A percentile compares a stretch with the other conserved stretches of the same genome.
phyloP scores from a whole-genome alignment of 768 basidiomycete genomes.

The Mycena crocata region DNA sequence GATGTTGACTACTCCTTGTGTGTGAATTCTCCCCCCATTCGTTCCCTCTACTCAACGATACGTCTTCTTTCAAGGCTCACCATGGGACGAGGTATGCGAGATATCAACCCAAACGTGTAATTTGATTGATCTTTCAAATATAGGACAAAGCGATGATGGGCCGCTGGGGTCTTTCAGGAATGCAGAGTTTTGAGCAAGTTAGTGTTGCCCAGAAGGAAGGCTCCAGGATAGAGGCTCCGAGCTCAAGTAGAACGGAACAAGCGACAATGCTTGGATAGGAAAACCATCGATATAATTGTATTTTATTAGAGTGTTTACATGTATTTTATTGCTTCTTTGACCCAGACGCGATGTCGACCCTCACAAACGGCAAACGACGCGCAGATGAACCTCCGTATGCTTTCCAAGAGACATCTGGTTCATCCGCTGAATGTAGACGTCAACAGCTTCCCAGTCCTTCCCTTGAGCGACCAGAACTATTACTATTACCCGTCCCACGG shows the following conservation, averaged over 20 bases:
- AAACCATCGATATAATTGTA: neutral
- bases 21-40: constrained; percentile 45
- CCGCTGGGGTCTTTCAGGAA: constrained; percentile 92
- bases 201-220: constrained; percentile 68
- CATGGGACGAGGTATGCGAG: constrained; percentile 87
- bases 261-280: constrained; percentile 11
- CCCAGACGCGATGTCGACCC: constrained; percentile 19
- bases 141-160: constrained; percentile 94
- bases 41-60: constrained; percentile 24
- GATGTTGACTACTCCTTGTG: constrained; percentile 97
- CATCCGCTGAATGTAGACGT: constrained; percentile 32
- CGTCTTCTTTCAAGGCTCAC: constrained; percentile 67
- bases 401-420: neutral
- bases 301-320: constrained; percentile 9
- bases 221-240: constrained; percentile 33
- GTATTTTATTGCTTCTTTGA: neutral
- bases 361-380: constrained; percentile 26
- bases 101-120: neutral
- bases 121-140: constrained; percentile 23
- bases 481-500: constrained; percentile 91
- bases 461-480: constrained; percentile 77
- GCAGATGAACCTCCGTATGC: constrained; percentile 25
- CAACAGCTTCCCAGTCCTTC: constrained; percentile 53
- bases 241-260: neutral
- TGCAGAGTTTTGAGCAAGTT: constrained; percentile 88